Percentiles rank a stretch among this genome's conserved stretches.
phyloP scores from a whole-genome alignment of 1,284 basidiomycete species.

The Mycena sp. region DNA sequence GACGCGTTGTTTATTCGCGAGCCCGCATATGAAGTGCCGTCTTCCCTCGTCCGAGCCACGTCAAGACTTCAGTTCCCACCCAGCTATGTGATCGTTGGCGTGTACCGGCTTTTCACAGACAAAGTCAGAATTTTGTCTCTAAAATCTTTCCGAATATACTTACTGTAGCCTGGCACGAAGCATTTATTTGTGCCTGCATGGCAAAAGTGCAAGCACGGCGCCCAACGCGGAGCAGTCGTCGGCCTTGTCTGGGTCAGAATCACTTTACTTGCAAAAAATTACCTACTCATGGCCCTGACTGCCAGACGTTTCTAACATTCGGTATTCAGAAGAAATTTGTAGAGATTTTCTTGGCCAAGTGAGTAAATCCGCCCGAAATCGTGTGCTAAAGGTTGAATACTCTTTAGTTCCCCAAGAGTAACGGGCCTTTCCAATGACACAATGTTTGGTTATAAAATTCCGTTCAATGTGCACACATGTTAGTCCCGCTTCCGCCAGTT shows the following conservation, averaged over 20 bases:
- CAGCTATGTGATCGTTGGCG: conserved; percentile 78
- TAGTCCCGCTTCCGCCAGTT: conserved; percentile 30
- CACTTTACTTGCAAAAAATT: neutral
- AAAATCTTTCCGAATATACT: conserved; percentile 57
- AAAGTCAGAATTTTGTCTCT: conserved; percentile 32
- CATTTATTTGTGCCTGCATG: conserved; percentile 73
- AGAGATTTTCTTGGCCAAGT: conserved; percentile 69
- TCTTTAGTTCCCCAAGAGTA: conserved; percentile 65
- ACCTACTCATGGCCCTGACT: neutral
- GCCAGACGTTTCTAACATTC: conserved; percentile 69
- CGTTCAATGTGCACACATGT: conserved; percentile 77
- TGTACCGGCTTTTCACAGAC: conserved; percentile 78
- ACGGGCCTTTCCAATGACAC: conserved; percentile 72
- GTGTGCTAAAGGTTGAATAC: conserved; percentile 22
- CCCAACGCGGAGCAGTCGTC: conserved; percentile 65
- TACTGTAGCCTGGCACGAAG: neutral
- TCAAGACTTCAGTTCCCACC: conserved; percentile 75
- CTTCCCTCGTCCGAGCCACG: conserved; percentile 57
- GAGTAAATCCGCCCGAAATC: conserved; percentile 32
- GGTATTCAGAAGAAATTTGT: conserved; percentile 71
- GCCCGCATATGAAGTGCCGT: conserved; percentile 47
- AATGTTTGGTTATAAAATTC: conserved; percentile 69
- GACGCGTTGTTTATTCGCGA: conserved; percentile 38
- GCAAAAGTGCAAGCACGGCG: conserved; percentile 80
- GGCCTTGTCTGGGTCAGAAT: conserved; percentile 72